Conservation (phyloP, 169 alveolate genomes). For the Plasmodium billcollinsi region DNA sequence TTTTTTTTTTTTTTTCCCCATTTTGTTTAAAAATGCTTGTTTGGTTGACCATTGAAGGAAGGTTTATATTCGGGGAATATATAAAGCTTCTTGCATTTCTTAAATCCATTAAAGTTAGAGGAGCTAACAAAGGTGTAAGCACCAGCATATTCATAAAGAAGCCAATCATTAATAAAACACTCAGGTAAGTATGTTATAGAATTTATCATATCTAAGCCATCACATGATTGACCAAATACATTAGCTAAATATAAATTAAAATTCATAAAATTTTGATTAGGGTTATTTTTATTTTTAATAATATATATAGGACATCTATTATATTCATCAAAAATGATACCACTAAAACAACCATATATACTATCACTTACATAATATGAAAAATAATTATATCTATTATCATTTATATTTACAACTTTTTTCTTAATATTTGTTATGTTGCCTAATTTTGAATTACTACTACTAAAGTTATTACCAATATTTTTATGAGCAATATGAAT, state of each 20-base stretch:
- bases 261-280: constrained; percentile 1
- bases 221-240: constrained; percentile 76
- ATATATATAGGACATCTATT: constrained; percentile 56
- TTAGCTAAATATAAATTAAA: constrained; percentile 42
- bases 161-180: constrained; percentile 70
- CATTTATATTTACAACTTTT: constrained; percentile 48
- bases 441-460: constrained; percentile 49
- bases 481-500: not conserved
- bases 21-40: not conserved
- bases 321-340: constrained; percentile 69
- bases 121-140: constrained; percentile 72
- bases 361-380: constrained; percentile 75
- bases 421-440: constrained; percentile 66
- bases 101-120: constrained; percentile 55
- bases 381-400: constrained; percentile 56
- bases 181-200: constrained; percentile 65
- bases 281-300: constrained; percentile 27
- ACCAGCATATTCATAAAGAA: constrained; percentile 68
- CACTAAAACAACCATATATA: constrained; percentile 76
- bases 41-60: not conserved
- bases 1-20: not conserved
- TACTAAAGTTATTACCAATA: not conserved
- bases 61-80: constrained; percentile 21
- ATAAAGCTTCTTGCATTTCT: constrained; percentile 32
- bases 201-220: constrained; percentile 71